Base-by-base conservation (phyloP, 805 yeast species). In the Dipodascus geniculatus region DNA sequence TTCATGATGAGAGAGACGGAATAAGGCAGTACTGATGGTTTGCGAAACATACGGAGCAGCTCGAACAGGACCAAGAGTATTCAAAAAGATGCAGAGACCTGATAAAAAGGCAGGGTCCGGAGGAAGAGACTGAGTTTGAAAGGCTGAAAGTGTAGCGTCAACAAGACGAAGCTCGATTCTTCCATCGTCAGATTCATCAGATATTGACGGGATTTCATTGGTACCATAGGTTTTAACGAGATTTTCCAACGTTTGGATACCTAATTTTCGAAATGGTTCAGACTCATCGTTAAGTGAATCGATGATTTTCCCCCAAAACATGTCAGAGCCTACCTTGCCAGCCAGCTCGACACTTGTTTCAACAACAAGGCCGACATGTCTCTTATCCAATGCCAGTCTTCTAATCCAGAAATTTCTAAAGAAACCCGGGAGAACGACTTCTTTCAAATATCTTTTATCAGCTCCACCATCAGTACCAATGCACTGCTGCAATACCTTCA, bases 351-450 rank as follows among this genome's bases (percentile, higher is more conserved):
- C 76, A 0, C 96, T 82, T 0, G 96, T 82, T 38, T 83, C 87
- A 1, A 83, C 77, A 31, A 89, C 91, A 52, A 80, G 69, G 50
- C 74, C 74, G 33, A 76, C 74, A 6, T 81, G 64, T 51, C 82
- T 78, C 23, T 68, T 62, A 49, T 68, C 72, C 1, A 66, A 57
- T 0, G 97, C 96, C 53, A 80, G 71, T 62, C 96, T 73, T 62
- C 96, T 75, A 48, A 77, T 81, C 97, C 97, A 91, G 64, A 87
- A 90, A 54, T 73, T 68, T 56, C 74, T 73, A 64, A 89, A 80
- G 57, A 88, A 87, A 0, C 81, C 77, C 0, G 79, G 78, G 2
- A 81, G 65, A 1, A 85, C 74, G 22, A 80, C 79, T 3, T 71
- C 74, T 48, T 71, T 69, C 23, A 83, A 63, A 57, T 77, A 80